Conservation (phyloP, 2,329 filamentous ascomycete genomes). For the Lithohypha guttulata region DNA sequence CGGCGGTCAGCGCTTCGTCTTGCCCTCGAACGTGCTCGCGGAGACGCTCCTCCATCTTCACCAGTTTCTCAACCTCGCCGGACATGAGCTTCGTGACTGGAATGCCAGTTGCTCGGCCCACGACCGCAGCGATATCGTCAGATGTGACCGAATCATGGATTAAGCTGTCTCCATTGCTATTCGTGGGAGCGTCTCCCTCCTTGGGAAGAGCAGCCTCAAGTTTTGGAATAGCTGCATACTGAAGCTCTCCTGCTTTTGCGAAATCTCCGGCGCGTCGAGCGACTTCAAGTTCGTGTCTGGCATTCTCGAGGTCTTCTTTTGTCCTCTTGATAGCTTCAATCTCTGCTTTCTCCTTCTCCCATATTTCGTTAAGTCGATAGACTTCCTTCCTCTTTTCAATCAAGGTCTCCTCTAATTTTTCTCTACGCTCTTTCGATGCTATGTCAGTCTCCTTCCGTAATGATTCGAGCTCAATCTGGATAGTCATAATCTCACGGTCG, state of each 20-base stretch:
- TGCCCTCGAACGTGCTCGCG: conserved; percentile 79
- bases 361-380: conserved; percentile 63
- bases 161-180: conserved; percentile 44
- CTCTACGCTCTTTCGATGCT: conserved; percentile 73
- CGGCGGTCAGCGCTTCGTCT: conserved; percentile 82
- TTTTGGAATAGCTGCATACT: conserved; percentile 75
- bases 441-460: conserved; percentile 88
- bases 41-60: conserved; percentile 89
- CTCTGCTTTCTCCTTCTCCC: conserved; percentile 80
- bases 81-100: conserved; percentile 85
- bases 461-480: conserved; percentile 93
- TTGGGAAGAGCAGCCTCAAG: conserved; percentile 70
- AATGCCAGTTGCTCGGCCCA: conserved; percentile 84
- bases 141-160: conserved; percentile 92
- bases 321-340: conserved; percentile 78
- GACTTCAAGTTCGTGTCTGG: conserved; percentile 72
- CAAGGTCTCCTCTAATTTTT: conserved; percentile 70
- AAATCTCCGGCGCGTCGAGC: conserved; percentile 84
- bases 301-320: conserved; percentile 79
- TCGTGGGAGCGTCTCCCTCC: conserved; percentile 44
- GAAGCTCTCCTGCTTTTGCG: conserved; percentile 75
- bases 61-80: conserved; percentile 85
- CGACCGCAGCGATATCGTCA: conserved; percentile 87
- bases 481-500: conserved; percentile 91
- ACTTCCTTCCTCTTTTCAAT: conserved; percentile 68